Percentiles rank a stretch among this genome's conserved stretches.
Conservation (phyloP, 2,329 filamentous ascomycete genomes). For the Sclerotinia glacialis region DNA sequence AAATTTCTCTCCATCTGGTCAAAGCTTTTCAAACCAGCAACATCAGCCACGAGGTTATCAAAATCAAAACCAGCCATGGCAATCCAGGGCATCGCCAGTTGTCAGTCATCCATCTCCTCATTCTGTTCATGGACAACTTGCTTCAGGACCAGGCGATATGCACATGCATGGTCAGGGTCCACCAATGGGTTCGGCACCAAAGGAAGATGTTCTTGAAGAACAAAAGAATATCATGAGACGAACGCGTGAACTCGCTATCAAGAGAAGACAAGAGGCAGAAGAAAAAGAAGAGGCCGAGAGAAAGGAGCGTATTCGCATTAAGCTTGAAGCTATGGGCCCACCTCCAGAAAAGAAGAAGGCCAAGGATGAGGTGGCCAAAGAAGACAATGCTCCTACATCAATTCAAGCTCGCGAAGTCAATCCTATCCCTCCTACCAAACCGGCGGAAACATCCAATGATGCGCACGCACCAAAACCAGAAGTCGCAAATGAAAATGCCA, state of each 20-base stretch:
- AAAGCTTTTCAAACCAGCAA: slow-evolving; percentile 33
- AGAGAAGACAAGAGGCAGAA: slow-evolving; percentile 65
- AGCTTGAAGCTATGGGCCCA: slow-evolving; percentile 67
- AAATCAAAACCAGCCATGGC: slow-evolving; percentile 41
- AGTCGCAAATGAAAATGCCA: slow-evolving; percentile 19
- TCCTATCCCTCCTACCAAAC: slow-evolving; percentile 17
- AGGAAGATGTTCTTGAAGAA: slow-evolving; percentile 57
- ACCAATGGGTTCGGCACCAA: slow-evolving; percentile 38
- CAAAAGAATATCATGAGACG: slow-evolving; percentile 73
- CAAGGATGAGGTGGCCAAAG: slow-evolving; percentile 52
- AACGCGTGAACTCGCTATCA: slow-evolving; percentile 65
- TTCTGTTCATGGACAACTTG: slow-evolving; percentile 37
- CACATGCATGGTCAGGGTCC: slow-evolving; percentile 25
- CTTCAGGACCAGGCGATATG: slow-evolving; percentile 40
- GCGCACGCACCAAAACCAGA: slow-evolving; percentile 24
- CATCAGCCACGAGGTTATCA: slow-evolving; percentile 19
- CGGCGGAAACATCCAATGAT: slow-evolving; percentile 24
- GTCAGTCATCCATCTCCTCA: slow-evolving; percentile 40
- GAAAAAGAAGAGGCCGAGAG: slow-evolving; percentile 69
- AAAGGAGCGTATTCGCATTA: slow-evolving; percentile 68
- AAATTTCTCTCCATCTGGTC: slow-evolving; percentile 40
- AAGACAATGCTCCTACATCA: slow-evolving; percentile 44
- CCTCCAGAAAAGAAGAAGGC: slow-evolving; percentile 58
- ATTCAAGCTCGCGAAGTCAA: slow-evolving; percentile 35
- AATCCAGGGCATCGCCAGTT: slow-evolving; percentile 41